phyloP scores from a whole-genome alignment of 441 rosid genomes.

The Gossypium schwendimanii region DNA sequence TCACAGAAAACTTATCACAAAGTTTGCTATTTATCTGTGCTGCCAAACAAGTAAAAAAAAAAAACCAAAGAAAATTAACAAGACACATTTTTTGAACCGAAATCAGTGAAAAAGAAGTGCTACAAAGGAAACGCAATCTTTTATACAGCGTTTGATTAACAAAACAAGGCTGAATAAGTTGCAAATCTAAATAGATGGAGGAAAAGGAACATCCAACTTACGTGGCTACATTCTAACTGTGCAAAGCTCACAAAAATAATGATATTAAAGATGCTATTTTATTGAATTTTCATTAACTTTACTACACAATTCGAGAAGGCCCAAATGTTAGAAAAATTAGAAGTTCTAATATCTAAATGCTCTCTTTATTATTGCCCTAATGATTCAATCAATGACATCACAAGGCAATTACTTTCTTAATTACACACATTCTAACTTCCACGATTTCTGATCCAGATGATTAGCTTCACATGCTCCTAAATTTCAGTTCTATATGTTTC shows the following conservation, averaged over 20 bases:
- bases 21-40: constrained; percentile 80
- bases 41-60: constrained; percentile 47
- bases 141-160: not conserved
- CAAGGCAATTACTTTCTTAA: not conserved
- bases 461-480: not conserved
- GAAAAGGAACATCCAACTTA: not conserved
- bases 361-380: not conserved
- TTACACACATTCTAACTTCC: not conserved
- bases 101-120: not conserved
- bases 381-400: not conserved
- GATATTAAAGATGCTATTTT: not conserved
- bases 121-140: not conserved
- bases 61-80: constrained; percentile 26
- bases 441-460: not conserved
- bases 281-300: not conserved
- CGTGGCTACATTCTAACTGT: not conserved
- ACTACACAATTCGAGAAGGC: not conserved
- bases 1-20: constrained; percentile 70
- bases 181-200: not conserved
- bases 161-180: not conserved
- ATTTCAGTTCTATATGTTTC: not conserved
- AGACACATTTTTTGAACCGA: constrained; percentile 1
- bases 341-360: not conserved
- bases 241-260: not conserved
- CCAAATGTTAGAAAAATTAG: not conserved